A percentile compares a stretch with the other conserved stretches of the same genome.
Evolutionary conservation across 495 filamentous ascomycete species (phyloP).

Genomic region (Immersiella caudata): DNA sequence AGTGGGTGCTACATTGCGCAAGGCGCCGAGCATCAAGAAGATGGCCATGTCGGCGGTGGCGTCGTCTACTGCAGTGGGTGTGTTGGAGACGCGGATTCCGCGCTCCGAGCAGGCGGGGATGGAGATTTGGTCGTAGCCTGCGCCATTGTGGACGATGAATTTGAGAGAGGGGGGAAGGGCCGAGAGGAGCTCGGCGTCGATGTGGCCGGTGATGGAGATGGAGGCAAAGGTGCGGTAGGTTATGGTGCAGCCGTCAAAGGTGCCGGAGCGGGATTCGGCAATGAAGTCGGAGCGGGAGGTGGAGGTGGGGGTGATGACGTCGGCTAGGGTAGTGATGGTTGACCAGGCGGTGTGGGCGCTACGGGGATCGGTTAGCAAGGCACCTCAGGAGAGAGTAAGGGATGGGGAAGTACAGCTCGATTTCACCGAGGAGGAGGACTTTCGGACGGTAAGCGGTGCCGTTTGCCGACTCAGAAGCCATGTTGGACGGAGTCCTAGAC

Average conservation of each 20-base stretch:
- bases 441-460: constrained; percentile 23
- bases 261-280: constrained; percentile 68
- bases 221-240: constrained; percentile 80
- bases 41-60: constrained; percentile 78
- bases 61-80: constrained; percentile 78
- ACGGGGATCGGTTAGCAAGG: neutral
- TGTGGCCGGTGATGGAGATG: constrained; percentile 64
- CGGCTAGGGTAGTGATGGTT: constrained; percentile 30
- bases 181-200: constrained; percentile 68
- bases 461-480: constrained; percentile 4
- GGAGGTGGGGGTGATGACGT: constrained; percentile 33
- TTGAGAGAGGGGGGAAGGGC: constrained; percentile 67
- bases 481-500: neutral
- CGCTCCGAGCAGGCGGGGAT: constrained; percentile 68
- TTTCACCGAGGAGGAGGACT: constrained; percentile 38
- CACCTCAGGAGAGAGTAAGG: neutral
- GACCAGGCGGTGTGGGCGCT: constrained; percentile 39
- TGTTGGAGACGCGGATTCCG: constrained; percentile 73
- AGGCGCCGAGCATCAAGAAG: constrained; percentile 76
- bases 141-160: constrained; percentile 85
- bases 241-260: constrained; percentile 66
- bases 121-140: constrained; percentile 82
- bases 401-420: constrained; percentile 36
- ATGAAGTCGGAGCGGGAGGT: constrained; percentile 59
- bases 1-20: constrained; percentile 68